Conservation (phyloP, 805 yeast species). For the Blastobotrys robertii region DNA sequence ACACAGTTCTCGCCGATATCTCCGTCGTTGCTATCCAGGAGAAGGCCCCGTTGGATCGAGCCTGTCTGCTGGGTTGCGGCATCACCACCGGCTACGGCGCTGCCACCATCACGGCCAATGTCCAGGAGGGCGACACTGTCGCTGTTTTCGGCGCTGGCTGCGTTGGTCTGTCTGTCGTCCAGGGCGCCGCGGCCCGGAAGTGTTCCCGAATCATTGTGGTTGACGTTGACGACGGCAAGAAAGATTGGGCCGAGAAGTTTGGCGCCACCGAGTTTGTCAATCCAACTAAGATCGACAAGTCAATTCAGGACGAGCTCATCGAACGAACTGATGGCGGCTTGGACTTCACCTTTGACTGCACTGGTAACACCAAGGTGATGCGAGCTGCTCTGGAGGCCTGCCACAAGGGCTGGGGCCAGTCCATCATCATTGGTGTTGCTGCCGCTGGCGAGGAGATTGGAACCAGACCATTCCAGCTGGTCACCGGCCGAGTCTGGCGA, state of each 20-base stretch:
- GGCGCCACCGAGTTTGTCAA: conserved; percentile 95
- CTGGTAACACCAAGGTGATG: conserved; percentile 94
- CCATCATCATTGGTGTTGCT: conserved; percentile 94
- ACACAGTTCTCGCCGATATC: conserved; percentile 96
- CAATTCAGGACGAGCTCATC: conserved; percentile 71
- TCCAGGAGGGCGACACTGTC: conserved; percentile 82
- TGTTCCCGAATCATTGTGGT: conserved; percentile 74
- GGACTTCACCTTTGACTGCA: conserved; percentile 94
- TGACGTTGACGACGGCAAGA: conserved; percentile 78
- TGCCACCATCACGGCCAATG: conserved; percentile 86
- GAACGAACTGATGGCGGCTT: conserved; percentile 96
- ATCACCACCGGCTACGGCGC: conserved; percentile 98
- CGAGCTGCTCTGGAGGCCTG: conserved; percentile 93
- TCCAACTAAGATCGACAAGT: conserved; percentile 61
- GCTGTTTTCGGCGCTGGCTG: conserved; percentile 98
- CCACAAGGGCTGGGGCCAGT: conserved; percentile 99
- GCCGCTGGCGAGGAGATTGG: conserved; percentile 96
- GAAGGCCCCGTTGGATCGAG: conserved; percentile 72
- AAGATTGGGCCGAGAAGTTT: conserved; percentile 76
- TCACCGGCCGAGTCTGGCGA: conserved; percentile 97
- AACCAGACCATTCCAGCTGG: conserved; percentile 97
- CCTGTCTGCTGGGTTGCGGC: conserved; percentile 95
- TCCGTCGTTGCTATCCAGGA: conserved; percentile 89
- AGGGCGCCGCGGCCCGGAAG: conserved; percentile 80
- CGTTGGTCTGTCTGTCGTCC: conserved; percentile 92